Percentiles rank a stretch among this genome's conserved stretches.
Conservation (phyloP, 305 asterid genomes). For the Ilex paraguariensis region DNA sequence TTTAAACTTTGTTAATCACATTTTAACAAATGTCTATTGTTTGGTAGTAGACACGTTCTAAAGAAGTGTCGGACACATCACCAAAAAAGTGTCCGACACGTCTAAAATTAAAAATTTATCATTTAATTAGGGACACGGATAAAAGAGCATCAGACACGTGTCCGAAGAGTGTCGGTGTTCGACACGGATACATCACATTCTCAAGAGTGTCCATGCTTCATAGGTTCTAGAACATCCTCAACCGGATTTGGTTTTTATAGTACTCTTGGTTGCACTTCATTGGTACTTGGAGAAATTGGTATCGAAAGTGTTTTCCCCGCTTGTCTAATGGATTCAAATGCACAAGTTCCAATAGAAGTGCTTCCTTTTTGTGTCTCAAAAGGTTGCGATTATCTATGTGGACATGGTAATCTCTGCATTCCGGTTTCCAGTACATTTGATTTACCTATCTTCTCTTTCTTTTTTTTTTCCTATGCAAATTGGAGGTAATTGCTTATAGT, state of each 20-base stretch:
- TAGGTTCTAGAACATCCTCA: slow-evolving; percentile 15
- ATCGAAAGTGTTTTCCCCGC: slow-evolving; percentile 69
- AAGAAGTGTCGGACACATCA: too few species aligned
- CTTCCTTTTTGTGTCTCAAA: slow-evolving; percentile 33
- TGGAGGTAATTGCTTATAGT: too few species aligned
- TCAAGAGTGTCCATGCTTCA: too few species aligned
- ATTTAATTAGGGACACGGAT: too few species aligned
- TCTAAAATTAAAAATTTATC: too few species aligned
- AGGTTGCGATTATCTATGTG: slow-evolving; percentile 58
- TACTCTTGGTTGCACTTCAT: slow-evolving; percentile 93
- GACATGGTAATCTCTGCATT: slow-evolving; percentile 65
- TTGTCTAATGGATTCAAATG: slow-evolving; percentile 33
- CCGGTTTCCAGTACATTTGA: slow-evolving; percentile 6
- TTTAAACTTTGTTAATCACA: too few species aligned
- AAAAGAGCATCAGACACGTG: too few species aligned
- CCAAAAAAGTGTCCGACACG: too few species aligned
- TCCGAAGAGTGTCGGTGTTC: too few species aligned
- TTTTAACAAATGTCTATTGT: too few species aligned
- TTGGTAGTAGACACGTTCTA: too few species aligned
- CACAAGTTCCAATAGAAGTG: slow-evolving; percentile 26
- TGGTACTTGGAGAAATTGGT: slow-evolving; percentile 97
- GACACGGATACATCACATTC: too few species aligned
- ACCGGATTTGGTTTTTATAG: slow-evolving; percentile 40
- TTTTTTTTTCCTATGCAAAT: not conserved
- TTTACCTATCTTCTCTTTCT: slow-evolving; percentile 1